Conservation (phyloP, 805 yeast species). For the Spathaspora arborariae region DNA sequence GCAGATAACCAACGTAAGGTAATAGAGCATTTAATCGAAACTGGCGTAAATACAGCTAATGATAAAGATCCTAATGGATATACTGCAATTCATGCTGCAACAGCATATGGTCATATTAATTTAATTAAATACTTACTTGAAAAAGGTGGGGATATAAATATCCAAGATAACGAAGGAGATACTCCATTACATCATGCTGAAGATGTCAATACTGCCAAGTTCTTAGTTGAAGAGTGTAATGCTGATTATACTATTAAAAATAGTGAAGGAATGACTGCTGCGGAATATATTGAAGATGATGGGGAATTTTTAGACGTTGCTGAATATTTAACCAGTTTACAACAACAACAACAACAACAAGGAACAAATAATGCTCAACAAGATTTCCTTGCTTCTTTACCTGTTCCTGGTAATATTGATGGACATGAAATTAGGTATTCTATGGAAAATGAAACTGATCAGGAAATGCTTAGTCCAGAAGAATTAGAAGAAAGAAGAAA, state of each 20-base stretch:
- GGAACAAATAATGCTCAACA: slow-evolving; percentile 26
- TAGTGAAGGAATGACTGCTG: slow-evolving; percentile 70
- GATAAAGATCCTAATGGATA: slow-evolving; percentile 90
- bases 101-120: slow-evolving; percentile 81
- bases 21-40: slow-evolving; percentile 54
- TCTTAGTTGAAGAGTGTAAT: slow-evolving; percentile 59
- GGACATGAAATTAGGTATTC: slow-evolving; percentile 57
- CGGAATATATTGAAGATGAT: slow-evolving; percentile 73
- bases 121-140: slow-evolving; percentile 54
- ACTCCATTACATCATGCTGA: slow-evolving; percentile 94
- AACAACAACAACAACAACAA: background rate
- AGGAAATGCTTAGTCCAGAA: slow-evolving; percentile 24
- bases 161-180: slow-evolving; percentile 87
- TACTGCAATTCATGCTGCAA: slow-evolving; percentile 97
- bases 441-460: slow-evolving; percentile 39
- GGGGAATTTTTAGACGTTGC: slow-evolving; percentile 80
- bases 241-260: slow-evolving; percentile 68
- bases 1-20: slow-evolving; percentile 69
- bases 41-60: slow-evolving; percentile 58
- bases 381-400: slow-evolving; percentile 21
- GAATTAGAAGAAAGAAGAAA: slow-evolving; percentile 49
- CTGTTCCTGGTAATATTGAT: slow-evolving; percentile 35
- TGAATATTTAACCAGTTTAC: slow-evolving; percentile 48
- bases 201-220: slow-evolving; percentile 58
- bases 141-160: slow-evolving; percentile 74